Evolutionary conservation across 169 alveolate genomes (phyloP).

Genomic region (Blepharisma undulans): DNA sequence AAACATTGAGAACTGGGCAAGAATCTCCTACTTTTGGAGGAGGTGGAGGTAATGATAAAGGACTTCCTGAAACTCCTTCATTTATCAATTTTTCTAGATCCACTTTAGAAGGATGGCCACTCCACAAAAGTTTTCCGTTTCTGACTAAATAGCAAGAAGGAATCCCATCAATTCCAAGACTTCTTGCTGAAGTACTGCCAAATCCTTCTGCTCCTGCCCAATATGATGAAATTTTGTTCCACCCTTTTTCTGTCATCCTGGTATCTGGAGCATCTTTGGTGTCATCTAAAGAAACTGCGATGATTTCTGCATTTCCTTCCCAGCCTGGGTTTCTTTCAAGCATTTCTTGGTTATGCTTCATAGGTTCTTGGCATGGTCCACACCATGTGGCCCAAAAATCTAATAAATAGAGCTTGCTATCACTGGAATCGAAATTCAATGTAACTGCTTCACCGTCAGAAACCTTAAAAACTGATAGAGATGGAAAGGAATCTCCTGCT

Average conservation of each 20-base stretch:
- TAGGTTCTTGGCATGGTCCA: conserved; percentile 44
- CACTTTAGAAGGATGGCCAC: conserved; percentile 1
- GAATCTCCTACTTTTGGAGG: neutral
- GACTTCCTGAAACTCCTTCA: neutral
- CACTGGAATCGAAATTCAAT: neutral
- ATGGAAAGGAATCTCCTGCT: neutral
- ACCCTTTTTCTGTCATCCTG: neutral
- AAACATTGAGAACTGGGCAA: neutral
- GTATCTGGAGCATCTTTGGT: neutral
- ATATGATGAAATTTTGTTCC: neutral
- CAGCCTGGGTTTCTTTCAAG: conserved; percentile 36
- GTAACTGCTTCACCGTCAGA: neutral
- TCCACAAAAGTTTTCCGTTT: neutral
- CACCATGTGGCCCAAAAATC: conserved; percentile 46
- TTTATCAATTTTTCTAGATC: neutral
- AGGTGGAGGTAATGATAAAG: neutral
- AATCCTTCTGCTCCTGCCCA: neutral
- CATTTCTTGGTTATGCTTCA: conserved; percentile 42
- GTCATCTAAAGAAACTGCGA: conserved; percentile 39
- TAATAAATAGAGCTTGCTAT: neutral
- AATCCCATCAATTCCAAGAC: neutral
- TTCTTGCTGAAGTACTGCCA: neutral
- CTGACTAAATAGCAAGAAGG: neutral
- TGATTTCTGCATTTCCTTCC: conserved; percentile 34
- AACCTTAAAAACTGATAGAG: neutral